Percentiles rank a stretch among this genome's conserved stretches.
Evolutionary conservation across 192 early-diverging fungal genomes (phyloP).

Genomic region (Mortierella antarctica): DNA sequence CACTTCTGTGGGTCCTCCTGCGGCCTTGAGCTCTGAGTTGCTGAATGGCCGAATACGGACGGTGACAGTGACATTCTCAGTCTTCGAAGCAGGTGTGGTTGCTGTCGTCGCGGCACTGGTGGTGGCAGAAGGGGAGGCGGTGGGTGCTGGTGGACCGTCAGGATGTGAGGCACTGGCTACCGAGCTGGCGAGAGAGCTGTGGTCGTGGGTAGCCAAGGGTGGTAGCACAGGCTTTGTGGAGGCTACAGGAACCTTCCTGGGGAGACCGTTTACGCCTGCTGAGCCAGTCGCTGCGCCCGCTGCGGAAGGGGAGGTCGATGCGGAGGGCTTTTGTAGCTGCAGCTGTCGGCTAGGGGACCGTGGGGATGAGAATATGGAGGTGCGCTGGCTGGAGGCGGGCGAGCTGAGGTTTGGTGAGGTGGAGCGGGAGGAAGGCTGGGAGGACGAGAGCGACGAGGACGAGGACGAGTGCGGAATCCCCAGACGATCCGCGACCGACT

Average conservation of each 20-base stretch:
- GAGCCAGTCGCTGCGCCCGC: neutral
- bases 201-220: neutral
- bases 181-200: too few species aligned
- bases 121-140: neutral
- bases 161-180: neutral
- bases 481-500: constrained; percentile 4
- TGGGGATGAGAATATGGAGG: constrained; percentile 20
- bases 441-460: constrained; percentile 14
- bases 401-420: constrained; percentile 13
- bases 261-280: constrained; percentile 1
- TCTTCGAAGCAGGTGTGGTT: constrained; percentile 7
- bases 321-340: neutral
- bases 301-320: neutral
- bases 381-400: constrained; percentile 6
- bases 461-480: constrained; percentile 14
- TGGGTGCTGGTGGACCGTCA: neutral
- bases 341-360: constrained; percentile 8
- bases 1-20: constrained; percentile 56
- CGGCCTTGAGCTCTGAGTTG: constrained; percentile 62
- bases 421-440: constrained; percentile 15
- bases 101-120: neutral
- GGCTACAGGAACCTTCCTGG: constrained; percentile 1
- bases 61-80: constrained; percentile 73
- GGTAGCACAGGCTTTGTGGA: constrained; percentile 16
- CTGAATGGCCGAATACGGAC: constrained; percentile 79